These are phyloP conservation scores for Pythium volutum DNA, from an alignment of 352 stramenopile genomes.

Conservation along the genomic window DNA sequence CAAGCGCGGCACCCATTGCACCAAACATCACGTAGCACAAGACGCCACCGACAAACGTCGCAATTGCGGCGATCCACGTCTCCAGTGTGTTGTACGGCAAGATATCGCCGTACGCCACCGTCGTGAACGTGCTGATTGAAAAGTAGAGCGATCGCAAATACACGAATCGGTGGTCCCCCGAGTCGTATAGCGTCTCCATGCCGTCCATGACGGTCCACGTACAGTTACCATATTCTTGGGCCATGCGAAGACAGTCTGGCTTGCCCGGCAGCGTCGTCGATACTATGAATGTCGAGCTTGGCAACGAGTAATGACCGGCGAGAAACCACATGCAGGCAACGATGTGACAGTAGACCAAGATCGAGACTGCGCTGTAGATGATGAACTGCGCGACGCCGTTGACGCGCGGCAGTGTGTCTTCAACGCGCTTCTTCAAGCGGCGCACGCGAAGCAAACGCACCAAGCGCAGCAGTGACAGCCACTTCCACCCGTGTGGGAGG, in stretches of 20 bases:
- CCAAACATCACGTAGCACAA: slow-evolving; percentile 31
- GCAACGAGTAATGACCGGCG: slow-evolving; percentile 20
- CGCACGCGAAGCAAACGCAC: slow-evolving; percentile 27
- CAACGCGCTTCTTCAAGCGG: slow-evolving; percentile 19
- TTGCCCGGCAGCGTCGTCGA: slow-evolving; percentile 9
- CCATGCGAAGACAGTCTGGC: slow-evolving; percentile 26
- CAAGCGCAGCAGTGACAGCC: slow-evolving; percentile 26
- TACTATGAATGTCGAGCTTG: neutral
- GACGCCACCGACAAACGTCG: slow-evolving; percentile 27
- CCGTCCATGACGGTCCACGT: slow-evolving; percentile 30
- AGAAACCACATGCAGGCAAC: slow-evolving; percentile 30
- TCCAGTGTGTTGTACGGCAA: slow-evolving; percentile 24
- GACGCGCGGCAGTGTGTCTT: slow-evolving; percentile 13
- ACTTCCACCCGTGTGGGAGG: slow-evolving; percentile 14
- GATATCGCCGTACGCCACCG: slow-evolving; percentile 34
- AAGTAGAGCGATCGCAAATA: slow-evolving; percentile 34
- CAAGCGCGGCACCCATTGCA: slow-evolving; percentile 26
- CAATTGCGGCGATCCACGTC: slow-evolving; percentile 20
- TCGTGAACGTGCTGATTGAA: slow-evolving; percentile 33
- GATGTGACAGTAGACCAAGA: slow-evolving; percentile 30
- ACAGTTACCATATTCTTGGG: slow-evolving; percentile 26
- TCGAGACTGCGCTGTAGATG: slow-evolving; percentile 26
- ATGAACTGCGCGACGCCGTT: slow-evolving; percentile 29
- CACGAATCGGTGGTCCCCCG: slow-evolving; percentile 12
- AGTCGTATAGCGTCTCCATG: slow-evolving; percentile 15